Evolutionary conservation across 345 rosid genomes (phyloP).

Genomic region (Dovyalis caffra): DNA sequence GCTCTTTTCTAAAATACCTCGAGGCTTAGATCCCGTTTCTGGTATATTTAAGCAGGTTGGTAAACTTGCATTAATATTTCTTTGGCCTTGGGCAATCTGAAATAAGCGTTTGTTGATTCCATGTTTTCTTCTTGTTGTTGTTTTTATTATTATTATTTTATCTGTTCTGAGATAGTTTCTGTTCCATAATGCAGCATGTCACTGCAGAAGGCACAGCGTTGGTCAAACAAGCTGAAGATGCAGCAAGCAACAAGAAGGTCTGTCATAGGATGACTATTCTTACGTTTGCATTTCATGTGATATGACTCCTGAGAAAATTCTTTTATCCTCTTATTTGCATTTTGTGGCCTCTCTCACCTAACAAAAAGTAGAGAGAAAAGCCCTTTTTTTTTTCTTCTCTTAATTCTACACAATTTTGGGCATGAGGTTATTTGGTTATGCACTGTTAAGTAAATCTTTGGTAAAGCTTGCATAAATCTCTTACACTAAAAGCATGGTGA

Average conservation of each 20-base stretch:
- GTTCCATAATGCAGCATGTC: slow-evolving; percentile 30
- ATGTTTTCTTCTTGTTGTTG: background rate
- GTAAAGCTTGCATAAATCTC: background rate
- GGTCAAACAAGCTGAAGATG: slow-evolving; percentile 44
- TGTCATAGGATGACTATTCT: background rate
- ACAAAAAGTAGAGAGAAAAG: background rate
- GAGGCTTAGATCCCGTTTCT: slow-evolving; percentile 39
- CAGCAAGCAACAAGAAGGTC: slow-evolving; percentile 36
- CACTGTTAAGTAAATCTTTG: background rate
- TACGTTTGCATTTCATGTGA: background rate
- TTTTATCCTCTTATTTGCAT: background rate
- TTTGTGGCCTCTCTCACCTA: background rate
- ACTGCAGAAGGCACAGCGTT: slow-evolving; percentile 36
- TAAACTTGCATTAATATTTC: background rate
- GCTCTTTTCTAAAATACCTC: slow-evolving; percentile 33
- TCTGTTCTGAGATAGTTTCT: background rate
- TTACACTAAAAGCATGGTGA: background rate
- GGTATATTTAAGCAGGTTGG: slow-evolving; percentile 38
- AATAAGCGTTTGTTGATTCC: background rate
- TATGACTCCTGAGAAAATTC: background rate
- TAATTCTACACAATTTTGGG: background rate
- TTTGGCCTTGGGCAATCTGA: background rate
- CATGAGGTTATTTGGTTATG: background rate
- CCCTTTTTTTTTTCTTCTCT: background rate
- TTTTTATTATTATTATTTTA: background rate